Evolutionary conservation across 2,329 filamentous ascomycete genomes (phyloP).

Genomic region (Beauveria varroae): DNA sequence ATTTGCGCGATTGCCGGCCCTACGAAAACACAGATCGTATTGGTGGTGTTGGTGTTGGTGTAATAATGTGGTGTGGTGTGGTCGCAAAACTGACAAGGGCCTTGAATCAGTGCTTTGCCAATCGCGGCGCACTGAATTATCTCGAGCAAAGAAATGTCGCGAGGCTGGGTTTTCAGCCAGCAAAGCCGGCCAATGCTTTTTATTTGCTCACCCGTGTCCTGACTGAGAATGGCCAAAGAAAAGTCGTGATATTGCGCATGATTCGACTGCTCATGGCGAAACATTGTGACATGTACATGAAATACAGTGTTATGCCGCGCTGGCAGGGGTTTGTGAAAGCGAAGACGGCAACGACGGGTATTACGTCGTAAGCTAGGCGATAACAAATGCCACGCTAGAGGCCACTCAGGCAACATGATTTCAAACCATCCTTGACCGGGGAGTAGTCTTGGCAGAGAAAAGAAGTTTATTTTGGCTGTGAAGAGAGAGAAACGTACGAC

Average conservation of each 20-base stretch:
- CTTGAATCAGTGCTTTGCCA: not conserved
- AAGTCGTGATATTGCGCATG: too few species aligned
- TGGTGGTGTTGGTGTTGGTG: not conserved
- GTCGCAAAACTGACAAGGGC: not conserved
- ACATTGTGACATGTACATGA: not conserved
- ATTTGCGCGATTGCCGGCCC: slow-evolving; percentile 2
- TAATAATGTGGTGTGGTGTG: not conserved
- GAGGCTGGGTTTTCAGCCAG: too few species aligned
- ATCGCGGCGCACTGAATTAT: slow-evolving; percentile 1
- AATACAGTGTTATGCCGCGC: not conserved
- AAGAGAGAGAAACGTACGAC: not conserved
- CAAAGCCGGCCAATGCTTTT: too few species aligned
- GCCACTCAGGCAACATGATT: not conserved
- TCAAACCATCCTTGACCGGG: not conserved
- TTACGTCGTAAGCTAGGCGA: not conserved
- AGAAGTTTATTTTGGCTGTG: not conserved
- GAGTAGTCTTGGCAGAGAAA: not conserved
- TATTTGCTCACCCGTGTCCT: too few species aligned
- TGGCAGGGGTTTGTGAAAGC: not conserved
- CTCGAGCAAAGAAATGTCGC: not conserved
- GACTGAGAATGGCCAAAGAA: too few species aligned
- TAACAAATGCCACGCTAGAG: not conserved
- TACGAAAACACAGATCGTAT: not conserved
- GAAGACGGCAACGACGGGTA: too few species aligned
- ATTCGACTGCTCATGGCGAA: not conserved